Base-by-base conservation (phyloP, 139 green algal species). In the Picochlorum sp. region DNA sequence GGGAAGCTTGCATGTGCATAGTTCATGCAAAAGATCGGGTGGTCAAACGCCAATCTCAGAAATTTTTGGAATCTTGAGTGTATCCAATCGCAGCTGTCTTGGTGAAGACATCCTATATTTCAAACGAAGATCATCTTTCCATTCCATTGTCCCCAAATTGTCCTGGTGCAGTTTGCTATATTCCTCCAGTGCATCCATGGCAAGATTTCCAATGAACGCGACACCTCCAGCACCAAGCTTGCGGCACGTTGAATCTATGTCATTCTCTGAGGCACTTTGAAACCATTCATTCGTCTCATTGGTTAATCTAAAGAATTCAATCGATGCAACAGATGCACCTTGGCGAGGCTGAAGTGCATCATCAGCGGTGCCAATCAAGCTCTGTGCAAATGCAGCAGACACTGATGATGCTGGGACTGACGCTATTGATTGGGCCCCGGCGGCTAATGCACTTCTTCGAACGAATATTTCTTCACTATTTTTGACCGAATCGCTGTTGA, bases 401-500 rank as follows among this genome's bases (percentile, higher is more conserved):
- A 92, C 51, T 21, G 70, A 60, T 3, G 62, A 68, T 11, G 49
- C 52, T 4, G 65, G 56, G 3, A 80, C 32, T 11, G 63, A 45
- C 6, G 28, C 41, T 10, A 78, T 24, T 54, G 62, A 58, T 49
- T 78, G 72, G 2, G 50, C 32, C 24, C 71, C 78, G 1, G 86
- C 80, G 7, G 89, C 38, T 34, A 93, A 73, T 3, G 83, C 78
- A 2, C 73, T 73, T 1, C 86, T 78, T 1, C 85, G 70, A 26
- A 92, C 85, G 57, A 69, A 89, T 16, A 79, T 77, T 72, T 93
- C 73, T 23, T 66, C 23, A 61, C 87, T 81, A 10, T 18, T 66
- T 30, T 84, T 75, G 23, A 92, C 86, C 34, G 74, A 49, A 3
- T 65, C 58, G 5, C 67, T 47, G 2, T 50, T 59, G 23, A 95